phyloP scores from a whole-genome alignment of 345 rosid genomes.

The Chamaenerion angustifolium region DNA sequence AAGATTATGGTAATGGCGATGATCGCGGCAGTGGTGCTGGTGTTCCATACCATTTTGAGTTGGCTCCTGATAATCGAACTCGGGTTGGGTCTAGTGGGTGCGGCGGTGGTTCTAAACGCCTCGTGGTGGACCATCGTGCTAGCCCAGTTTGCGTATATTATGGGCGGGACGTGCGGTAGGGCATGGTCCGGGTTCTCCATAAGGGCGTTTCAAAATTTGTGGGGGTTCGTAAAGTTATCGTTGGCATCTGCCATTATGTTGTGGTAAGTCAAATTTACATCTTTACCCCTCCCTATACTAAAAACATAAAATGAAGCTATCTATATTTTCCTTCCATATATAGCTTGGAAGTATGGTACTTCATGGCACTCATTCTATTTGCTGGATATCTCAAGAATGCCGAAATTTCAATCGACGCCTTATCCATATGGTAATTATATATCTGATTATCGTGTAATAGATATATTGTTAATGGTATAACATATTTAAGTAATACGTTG shows the following conservation, averaged over 20 bases:
- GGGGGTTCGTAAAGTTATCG: conserved; percentile 28
- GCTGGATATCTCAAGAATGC: conserved; percentile 76
- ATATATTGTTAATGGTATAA: too few species aligned
- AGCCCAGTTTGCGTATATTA: conserved; percentile 38
- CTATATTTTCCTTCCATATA: too few species aligned
- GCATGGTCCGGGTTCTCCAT: conserved; percentile 34
- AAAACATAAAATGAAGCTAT: too few species aligned
- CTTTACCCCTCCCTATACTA: too few species aligned
- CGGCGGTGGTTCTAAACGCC: conserved; percentile 17
- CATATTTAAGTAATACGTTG: too few species aligned
- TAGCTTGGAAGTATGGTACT: conserved; percentile 83
- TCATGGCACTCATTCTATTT: conserved; percentile 51
- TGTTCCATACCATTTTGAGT: conserved; percentile 36
- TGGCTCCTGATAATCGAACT: conserved; percentile 41
- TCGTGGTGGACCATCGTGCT: conserved; percentile 23
- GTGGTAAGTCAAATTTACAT: too few species aligned
- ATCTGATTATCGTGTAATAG: too few species aligned
- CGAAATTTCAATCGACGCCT: conserved; percentile 53
- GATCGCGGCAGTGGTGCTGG: conserved; percentile 35
- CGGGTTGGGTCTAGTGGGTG: conserved; percentile 27
- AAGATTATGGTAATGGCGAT: conserved; percentile 66
- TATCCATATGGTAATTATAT: conserved; percentile 72
- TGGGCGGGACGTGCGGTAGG: conserved; percentile 41
- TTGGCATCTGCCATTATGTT: conserved; percentile 42
- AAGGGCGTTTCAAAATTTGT: conserved; percentile 26